Conservation (phyloP, 345 rosid genomes). For the Lenwebbia sp. region DNA sequence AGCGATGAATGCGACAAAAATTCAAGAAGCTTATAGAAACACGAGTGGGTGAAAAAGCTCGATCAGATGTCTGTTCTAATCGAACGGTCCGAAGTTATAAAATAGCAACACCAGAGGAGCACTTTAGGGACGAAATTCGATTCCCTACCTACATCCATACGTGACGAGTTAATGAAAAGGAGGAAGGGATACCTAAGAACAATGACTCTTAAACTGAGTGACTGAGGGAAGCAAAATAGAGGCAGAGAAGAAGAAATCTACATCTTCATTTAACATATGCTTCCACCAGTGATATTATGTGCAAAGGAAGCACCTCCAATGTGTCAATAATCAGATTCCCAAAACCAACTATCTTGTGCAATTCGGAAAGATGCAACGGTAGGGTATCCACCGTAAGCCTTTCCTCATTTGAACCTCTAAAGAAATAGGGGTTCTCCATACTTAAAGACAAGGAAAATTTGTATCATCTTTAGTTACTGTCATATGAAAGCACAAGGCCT, state of each 20-base stretch:
- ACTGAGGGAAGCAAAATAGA: background rate
- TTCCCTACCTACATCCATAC: background rate
- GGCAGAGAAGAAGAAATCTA: background rate
- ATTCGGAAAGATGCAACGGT: background rate
- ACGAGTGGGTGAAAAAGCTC: background rate
- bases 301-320: background rate
- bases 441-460: background rate
- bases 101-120: background rate
- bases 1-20: background rate
- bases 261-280: background rate
- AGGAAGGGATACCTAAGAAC: background rate
- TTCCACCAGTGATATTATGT: background rate
- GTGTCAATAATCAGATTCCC: background rate
- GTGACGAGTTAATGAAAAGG: background rate
- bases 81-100: background rate
- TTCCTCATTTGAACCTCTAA: background rate
- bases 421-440: background rate
- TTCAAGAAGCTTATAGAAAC: background rate
- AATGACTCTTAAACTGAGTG: background rate
- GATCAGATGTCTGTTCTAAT: background rate
- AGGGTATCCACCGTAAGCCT: too few relatives aligned
- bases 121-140: background rate
- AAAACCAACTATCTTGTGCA: background rate
- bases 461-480: background rate
- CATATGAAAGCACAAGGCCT: background rate